Conservation (phyloP, 140 eudicot species). For the Cichorium intybus region DNA sequence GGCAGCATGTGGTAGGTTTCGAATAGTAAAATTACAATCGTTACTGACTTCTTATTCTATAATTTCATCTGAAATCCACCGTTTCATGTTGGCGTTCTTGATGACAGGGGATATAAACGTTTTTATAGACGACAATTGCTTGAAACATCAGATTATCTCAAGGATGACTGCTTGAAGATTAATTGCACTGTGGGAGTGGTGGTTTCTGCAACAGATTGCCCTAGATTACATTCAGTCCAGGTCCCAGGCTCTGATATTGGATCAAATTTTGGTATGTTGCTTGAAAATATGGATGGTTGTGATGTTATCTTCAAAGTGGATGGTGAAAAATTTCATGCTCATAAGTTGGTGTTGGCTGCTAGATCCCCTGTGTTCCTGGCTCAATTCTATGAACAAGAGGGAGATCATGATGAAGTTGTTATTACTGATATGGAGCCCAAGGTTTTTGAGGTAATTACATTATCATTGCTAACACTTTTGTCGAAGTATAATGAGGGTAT, state of each 20-base stretch:
- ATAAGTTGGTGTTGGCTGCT: conserved; percentile 36
- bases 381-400: conserved; percentile 37
- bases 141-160: conserved; percentile 33
- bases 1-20: conserved; percentile 34
- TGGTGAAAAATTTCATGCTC: conserved; percentile 33
- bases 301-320: conserved; percentile 24
- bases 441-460: conserved; percentile 57
- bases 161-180: conserved; percentile 19
- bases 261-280: conserved; percentile 18
- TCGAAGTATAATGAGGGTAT: neutral
- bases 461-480: neutral
- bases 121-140: conserved; percentile 20
- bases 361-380: conserved; percentile 39
- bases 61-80: neutral
- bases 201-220: conserved; percentile 23
- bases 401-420: conserved; percentile 45
- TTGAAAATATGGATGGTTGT: conserved; percentile 27
- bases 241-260: conserved; percentile 23
- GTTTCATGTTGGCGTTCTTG: neutral
- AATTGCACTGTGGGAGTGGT: conserved; percentile 31
- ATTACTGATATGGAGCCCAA: conserved; percentile 63
- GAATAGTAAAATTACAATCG: neutral
- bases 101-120: conserved; percentile 26
- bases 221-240: conserved; percentile 15
- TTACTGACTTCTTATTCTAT: neutral